Base-by-base conservation (phyloP, 768 basidiomycete species). In the Strobilomyces echinocephalus region DNA sequence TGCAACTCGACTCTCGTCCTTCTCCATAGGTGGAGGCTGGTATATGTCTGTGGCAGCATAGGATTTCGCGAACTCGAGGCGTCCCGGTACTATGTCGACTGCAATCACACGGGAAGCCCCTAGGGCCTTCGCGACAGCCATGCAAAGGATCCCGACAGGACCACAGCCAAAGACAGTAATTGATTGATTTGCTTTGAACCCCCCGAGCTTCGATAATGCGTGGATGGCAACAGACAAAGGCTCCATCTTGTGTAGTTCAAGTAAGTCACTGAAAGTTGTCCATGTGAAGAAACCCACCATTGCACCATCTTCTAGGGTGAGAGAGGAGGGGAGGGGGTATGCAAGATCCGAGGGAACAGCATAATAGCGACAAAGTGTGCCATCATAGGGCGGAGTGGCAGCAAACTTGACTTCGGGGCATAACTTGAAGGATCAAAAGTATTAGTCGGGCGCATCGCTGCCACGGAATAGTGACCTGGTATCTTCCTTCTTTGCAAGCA, bases 51-150 rank as follows among this genome's bases (percentile, higher is more conserved):
- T 88, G 9, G 92, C 93, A 5, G 85, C 90, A 67, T 95, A 95
- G 28, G 64, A 62, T 69, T 87, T 87, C 16, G 95, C 93, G 65
- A 98, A 97, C 46, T 89, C 80, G 45, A 98, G 83, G 35, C 95
- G 85, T 28, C 76, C 69, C 31, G 81, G 73, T 49, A 84, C 78
- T 57, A 91, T 87, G 65, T 94, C 94, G 56, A 95, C 80, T 4
- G 86, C 94, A 55, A 98, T 80, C 57, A 95, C 78, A 45, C 88
- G 84, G 39, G 79, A 77, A 2, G 93, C 95, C 34, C 93, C 94
- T 44, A 95, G 76, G 3, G 95, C 94, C 68, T 88, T 94, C 8
- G 95, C 95, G n/a, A 93, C 91, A 8, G 91, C 94, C 88, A 95
- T 91, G 65, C 88, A 90, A 20, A 97, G 80, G 28, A 95, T 74